A percentile compares a stretch with the other conserved stretches of the same genome.
Conservation (phyloP, 1,284 basidiomycete genomes). For the Amylostereum areolatum region DNA sequence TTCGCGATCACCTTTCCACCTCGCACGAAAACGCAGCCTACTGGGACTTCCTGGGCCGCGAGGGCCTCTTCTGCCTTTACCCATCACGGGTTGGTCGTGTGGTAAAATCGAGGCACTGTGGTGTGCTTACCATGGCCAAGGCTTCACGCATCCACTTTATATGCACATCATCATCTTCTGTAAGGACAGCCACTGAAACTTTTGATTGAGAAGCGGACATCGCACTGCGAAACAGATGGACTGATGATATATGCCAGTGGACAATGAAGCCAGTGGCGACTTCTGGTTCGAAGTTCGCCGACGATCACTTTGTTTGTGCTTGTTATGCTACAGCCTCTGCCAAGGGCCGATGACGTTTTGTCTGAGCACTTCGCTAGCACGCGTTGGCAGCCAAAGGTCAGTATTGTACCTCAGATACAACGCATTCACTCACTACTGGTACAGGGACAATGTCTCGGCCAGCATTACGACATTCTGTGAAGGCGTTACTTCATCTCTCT, state of each 20-base stretch:
- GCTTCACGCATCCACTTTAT: constrained; percentile 15
- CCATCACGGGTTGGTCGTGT: background rate
- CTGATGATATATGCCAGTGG: background rate
- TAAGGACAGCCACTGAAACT: background rate
- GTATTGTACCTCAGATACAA: too few relatives aligned
- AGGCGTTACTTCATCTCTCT: background rate
- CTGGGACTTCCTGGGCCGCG: constrained; percentile 84
- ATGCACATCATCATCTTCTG: constrained; percentile 7
- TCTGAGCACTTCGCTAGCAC: too few relatives aligned
- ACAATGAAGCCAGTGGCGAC: background rate
- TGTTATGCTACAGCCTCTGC: background rate
- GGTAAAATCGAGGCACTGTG: background rate
- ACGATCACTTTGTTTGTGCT: background rate
- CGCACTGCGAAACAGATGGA: background rate
- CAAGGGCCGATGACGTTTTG: background rate
- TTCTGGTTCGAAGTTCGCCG: background rate
- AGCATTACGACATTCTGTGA: background rate
- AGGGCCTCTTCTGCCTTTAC: constrained; percentile 81
- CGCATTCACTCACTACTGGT: background rate
- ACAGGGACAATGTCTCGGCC: background rate
- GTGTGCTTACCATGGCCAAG: constrained; percentile 13
- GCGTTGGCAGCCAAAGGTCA: too few relatives aligned
- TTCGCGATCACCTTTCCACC: constrained; percentile 71
- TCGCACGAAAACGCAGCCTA: constrained; percentile 94
- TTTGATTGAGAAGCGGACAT: too few relatives aligned